A percentile compares a stretch with the other conserved stretches of the same genome.
Conservation (phyloP, 345 rosid species). For the thale cress (Arabidopsis thaliana) region TAIR10.1 NC_003076.8:20936001-20936500, state of each 20-base stretch:
- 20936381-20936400: not conserved
- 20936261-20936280: conserved; percentile 59
- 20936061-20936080: conserved; percentile 86
- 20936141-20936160: conserved; percentile 71
- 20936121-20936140: conserved; percentile 65
- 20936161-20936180: conserved; percentile 92
- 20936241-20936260: conserved; percentile 68
- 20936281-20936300: not conserved
- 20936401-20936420: not conserved
- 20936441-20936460: conserved; percentile 52
- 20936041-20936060: conserved; percentile 83
- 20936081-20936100: conserved; percentile 86
- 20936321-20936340: not conserved
- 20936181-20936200: conserved; percentile 70
- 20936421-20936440: conserved; percentile 72
- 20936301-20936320: too few relatives aligned
- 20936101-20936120: conserved; percentile 86
- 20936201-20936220: conserved; percentile 69
- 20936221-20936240: conserved; percentile 55
- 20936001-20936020: not conserved
- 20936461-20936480: conserved; percentile 43
- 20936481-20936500: conserved; percentile 34
- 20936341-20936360: conserved; percentile 2
- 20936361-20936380: not conserved
- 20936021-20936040: conserved; percentile 16